Percentiles rank a stretch among this genome's conserved stretches.
Evolutionary conservation across 805 yeast genomes (phyloP).

Genomic region (Saturnispora serradocipensis): DNA sequence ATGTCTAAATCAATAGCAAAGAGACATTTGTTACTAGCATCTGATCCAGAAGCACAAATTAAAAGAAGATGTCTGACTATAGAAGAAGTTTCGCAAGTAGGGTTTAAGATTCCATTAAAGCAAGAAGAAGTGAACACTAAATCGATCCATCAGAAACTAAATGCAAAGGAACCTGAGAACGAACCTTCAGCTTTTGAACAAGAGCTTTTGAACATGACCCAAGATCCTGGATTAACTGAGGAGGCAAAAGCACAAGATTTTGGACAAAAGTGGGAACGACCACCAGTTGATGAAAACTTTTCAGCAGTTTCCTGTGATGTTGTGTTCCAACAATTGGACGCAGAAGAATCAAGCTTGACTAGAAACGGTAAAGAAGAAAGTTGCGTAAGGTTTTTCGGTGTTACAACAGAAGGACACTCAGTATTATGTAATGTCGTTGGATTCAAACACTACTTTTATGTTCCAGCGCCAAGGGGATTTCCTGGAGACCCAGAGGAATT

Average conservation of each 20-base stretch:
- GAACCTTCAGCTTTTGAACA: conserved; percentile 44
- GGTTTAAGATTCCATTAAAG: conserved; percentile 25
- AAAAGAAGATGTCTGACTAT: conserved; percentile 10
- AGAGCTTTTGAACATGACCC: conserved; percentile 38
- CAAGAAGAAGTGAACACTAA: conserved; percentile 16
- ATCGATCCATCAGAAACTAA: conserved; percentile 23
- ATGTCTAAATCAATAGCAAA: conserved; percentile 1
- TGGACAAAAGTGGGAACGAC: conserved; percentile 39
- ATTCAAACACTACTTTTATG: conserved; percentile 82
- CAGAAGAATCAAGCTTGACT: conserved; percentile 61
- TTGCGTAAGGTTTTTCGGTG: conserved; percentile 82
- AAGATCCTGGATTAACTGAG: conserved; percentile 20
- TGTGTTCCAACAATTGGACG: conserved; percentile 86
- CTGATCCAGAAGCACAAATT: neutral
- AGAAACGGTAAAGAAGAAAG: conserved; percentile 38
- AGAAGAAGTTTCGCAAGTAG: conserved; percentile 15
- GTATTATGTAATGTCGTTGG: conserved; percentile 86
- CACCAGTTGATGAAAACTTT: conserved; percentile 43
- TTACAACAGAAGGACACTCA: conserved; percentile 79
- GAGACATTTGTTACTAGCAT: conserved; percentile 7
- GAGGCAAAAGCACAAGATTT: conserved; percentile 13
- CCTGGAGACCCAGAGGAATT: conserved; percentile 43
- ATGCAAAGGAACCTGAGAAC: conserved; percentile 21
- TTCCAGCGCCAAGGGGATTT: conserved; percentile 82
- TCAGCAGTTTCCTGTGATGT: conserved; percentile 43